Percentiles rank a stretch among this genome's conserved stretches.
These are phyloP conservation scores for Brassica rapa DNA, from an alignment of 345 rosid genomes.

Conservation along the genomic window DNA sequence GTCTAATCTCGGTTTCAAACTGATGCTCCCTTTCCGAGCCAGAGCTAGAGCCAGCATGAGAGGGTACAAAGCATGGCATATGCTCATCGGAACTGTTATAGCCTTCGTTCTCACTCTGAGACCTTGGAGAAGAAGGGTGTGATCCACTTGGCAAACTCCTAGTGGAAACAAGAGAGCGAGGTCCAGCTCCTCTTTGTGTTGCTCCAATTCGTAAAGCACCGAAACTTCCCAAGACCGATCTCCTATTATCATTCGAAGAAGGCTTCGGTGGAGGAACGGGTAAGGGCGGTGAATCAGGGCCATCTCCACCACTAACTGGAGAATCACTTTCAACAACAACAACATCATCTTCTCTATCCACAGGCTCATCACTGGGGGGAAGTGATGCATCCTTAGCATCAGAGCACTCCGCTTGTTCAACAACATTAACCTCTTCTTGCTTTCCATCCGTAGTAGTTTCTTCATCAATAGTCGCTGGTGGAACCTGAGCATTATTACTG, in stretches of 20 bases:
- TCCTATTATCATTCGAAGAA: slow-evolving; percentile 49
- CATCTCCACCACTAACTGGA: slow-evolving; percentile 44
- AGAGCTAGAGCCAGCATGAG: slow-evolving; percentile 68
- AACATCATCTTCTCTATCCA: slow-evolving; percentile 43
- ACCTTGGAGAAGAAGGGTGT: slow-evolving; percentile 94
- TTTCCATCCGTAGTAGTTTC: slow-evolving; percentile 56
- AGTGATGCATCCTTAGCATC: slow-evolving; percentile 52
- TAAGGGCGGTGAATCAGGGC: slow-evolving; percentile 71
- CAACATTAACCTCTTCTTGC: slow-evolving; percentile 53
- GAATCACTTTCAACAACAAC: slow-evolving; percentile 46
- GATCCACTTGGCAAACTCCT: slow-evolving; percentile 86
- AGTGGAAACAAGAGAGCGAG: slow-evolving; percentile 73
- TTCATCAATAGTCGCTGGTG: slow-evolving; percentile 58
- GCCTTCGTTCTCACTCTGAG: slow-evolving; percentile 88
- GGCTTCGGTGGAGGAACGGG: slow-evolving; percentile 88
- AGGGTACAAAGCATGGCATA: slow-evolving; percentile 68
- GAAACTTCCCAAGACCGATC: slow-evolving; percentile 51
- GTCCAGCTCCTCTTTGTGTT: slow-evolving; percentile 61
- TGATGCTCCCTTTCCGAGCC: slow-evolving; percentile 85
- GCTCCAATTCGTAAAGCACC: slow-evolving; percentile 61
- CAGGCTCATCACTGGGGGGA: slow-evolving; percentile 50
- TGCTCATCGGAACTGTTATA: slow-evolving; percentile 99
- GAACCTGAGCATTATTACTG: slow-evolving; percentile 45
- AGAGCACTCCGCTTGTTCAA: slow-evolving; percentile 55
- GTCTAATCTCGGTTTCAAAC: slow-evolving; percentile 83